These are phyloP conservation scores for Trypanosoma brucei DNA, from an alignment of 208 protist species.

Conservation along the genomic window DNA sequence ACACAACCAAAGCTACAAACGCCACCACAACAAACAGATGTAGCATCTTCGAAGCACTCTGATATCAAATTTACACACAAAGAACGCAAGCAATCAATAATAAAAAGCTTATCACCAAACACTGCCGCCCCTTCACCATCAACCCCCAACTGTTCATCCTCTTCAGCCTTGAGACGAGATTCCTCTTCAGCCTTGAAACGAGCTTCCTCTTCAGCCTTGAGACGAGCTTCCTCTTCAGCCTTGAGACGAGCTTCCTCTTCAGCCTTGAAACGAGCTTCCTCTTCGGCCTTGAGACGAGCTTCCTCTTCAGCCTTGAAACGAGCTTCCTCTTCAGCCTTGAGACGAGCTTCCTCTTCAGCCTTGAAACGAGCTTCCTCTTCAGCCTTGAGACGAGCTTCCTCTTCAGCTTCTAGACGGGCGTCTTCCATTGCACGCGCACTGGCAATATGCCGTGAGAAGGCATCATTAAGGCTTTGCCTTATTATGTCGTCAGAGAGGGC, in stretches of 20 bases:
- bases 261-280: neutral
- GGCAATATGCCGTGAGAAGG: too few relatives aligned
- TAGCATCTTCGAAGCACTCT: too few relatives aligned
- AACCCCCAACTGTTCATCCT: conserved; percentile 7
- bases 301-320: neutral
- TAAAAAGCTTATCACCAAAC: too few relatives aligned
- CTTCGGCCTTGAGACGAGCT: conserved; percentile 6
- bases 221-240: neutral
- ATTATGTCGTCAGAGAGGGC: too few relatives aligned
- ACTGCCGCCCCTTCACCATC: neutral
- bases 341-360: neutral
- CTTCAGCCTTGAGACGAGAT: neutral
- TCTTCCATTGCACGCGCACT: neutral
- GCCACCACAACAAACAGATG: too few relatives aligned
- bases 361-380: neutral
- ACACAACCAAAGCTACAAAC: too few relatives aligned
- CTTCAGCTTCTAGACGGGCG: neutral
- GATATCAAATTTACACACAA: too few relatives aligned
- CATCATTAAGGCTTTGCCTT: too few relatives aligned
- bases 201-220: neutral
- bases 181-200: neutral
- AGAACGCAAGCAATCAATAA: too few relatives aligned
- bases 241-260: neutral
- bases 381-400: neutral
- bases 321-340: neutral